phyloP scores from a whole-genome alignment of 345 rosid species.

The Trapa incisa region DNA sequence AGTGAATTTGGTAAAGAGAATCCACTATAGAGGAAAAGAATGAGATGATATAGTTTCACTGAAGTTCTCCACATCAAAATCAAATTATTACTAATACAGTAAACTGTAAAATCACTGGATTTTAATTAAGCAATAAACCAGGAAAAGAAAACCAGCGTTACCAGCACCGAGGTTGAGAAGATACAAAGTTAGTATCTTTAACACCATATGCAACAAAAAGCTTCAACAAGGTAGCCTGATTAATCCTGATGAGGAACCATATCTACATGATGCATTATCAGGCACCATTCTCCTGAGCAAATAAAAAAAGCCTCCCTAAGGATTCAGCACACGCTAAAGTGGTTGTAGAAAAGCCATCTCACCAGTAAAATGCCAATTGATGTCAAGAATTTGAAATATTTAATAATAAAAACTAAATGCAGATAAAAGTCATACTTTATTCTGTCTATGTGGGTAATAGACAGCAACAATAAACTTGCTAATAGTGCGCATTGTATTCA shows the following conservation, averaged over 20 bases:
- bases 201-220: slow-evolving; percentile 10
- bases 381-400: not conserved
- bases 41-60: slow-evolving; percentile 6
- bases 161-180: slow-evolving; percentile 3
- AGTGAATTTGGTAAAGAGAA: not conserved
- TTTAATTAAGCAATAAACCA: not conserved
- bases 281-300: slow-evolving; percentile 20
- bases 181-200: slow-evolving; percentile 13
- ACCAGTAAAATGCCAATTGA: slow-evolving; percentile 1
- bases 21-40: slow-evolving; percentile 4
- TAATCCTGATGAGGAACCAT: slow-evolving; percentile 12
- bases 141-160: not conserved
- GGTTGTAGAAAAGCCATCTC: slow-evolving; percentile 5
- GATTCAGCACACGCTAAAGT: slow-evolving; percentile 7
- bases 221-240: slow-evolving; percentile 17
- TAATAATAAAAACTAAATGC: not conserved
- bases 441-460: not conserved
- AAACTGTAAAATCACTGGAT: not conserved
- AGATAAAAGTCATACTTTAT: not conserved
- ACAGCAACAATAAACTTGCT: not conserved
- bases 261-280: slow-evolving; percentile 14
- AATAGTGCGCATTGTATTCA: not conserved
- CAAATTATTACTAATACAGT: not conserved
- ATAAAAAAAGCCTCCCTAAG: slow-evolving; percentile 13
- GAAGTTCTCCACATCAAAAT: not conserved